Base-by-base conservation (phyloP, 345 rosid genomes). In the Corchorus olitorius region DNA sequence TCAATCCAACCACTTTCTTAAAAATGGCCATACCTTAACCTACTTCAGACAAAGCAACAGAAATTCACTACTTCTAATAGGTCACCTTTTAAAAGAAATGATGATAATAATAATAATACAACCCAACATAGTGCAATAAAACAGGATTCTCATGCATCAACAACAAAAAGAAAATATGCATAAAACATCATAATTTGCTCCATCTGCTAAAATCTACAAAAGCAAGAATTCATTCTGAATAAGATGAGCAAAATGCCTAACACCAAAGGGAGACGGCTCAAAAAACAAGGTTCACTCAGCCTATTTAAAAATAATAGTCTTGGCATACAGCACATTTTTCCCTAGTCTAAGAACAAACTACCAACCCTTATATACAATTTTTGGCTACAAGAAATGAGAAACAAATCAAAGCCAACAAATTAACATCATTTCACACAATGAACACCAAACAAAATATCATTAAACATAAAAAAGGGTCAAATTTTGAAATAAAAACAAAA, bases 401-500 rank as follows among this genome's bases (percentile, higher is more conserved):
- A 27, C 27, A 27, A 27, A 55, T 19, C 35, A 14, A 22, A 67
- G 17, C 27, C 4, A 16, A 16, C 65, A 55, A 67, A 12, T 12
- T 48, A 56, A 75, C 12, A 33, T 14, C n/a, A 33, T 63, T n/a
- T 22, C 50, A 79, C 52, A 55, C 39, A 75, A 65, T 6, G 41
- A 17, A 2, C 34, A 39, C 33, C 61, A 60, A 73, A 53, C 15
- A 27, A 60, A 5, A 35, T 49, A 49, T n/a, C 39, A 17, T 20
- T 46, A 9, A 62, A 75, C 33, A 46, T 33, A 50, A 41, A 10
- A 3, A 73, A 67, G 16, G 34, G 64, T 0, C 0, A 48, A 68
- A 27, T 2, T 27, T 53, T 45, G 49, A 50, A 34, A 22, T 22
- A 20, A 22, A 27, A 56, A 65, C 56, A 33, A 63, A 83, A 93